These are phyloP conservation scores for Coemansia sp. DNA, from an alignment of 192 early-diverging fungal genomes.

Conservation along the genomic window DNA sequence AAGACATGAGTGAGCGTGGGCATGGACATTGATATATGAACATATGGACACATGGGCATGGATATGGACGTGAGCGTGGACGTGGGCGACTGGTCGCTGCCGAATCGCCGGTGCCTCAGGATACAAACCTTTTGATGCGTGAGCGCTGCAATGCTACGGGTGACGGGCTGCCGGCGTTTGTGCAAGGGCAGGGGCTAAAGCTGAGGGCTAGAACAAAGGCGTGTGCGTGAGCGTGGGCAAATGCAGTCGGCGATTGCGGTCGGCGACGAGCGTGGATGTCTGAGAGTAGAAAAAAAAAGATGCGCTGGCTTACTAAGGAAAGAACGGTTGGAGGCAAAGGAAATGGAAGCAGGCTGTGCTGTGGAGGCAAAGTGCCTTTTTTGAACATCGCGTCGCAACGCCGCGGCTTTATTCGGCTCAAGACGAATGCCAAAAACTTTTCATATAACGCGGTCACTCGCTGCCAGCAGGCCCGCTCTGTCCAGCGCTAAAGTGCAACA, in stretches of 20 bases:
- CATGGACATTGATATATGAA: neutral
- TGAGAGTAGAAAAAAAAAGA: neutral
- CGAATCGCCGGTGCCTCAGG: neutral
- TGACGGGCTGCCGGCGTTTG: neutral
- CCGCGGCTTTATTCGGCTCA: constrained; percentile 15
- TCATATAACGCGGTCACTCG: constrained; percentile 10
- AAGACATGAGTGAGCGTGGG: too few relatives aligned
- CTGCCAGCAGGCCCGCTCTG: neutral
- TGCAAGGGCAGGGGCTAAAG: neutral
- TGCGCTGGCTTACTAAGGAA: neutral
- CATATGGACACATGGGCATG: neutral
- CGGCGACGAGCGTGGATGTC: neutral
- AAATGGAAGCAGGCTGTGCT: constrained; percentile 8
- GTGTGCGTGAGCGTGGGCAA: neutral
- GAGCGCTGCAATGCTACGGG: neutral
- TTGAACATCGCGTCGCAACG: constrained; percentile 17
- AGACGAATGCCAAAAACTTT: constrained; percentile 8
- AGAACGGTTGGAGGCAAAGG: neutral
- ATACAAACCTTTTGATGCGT: neutral
- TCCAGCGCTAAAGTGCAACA: constrained; percentile 1
- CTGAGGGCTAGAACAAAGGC: neutral
- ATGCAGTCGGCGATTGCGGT: neutral
- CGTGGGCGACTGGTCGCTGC: neutral
- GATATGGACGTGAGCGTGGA: neutral
- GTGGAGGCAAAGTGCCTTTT: constrained; percentile 11